Base-by-base conservation (phyloP, 2,329 filamentous ascomycete species). In the Scopulariopsis brevicaulis region DNA sequence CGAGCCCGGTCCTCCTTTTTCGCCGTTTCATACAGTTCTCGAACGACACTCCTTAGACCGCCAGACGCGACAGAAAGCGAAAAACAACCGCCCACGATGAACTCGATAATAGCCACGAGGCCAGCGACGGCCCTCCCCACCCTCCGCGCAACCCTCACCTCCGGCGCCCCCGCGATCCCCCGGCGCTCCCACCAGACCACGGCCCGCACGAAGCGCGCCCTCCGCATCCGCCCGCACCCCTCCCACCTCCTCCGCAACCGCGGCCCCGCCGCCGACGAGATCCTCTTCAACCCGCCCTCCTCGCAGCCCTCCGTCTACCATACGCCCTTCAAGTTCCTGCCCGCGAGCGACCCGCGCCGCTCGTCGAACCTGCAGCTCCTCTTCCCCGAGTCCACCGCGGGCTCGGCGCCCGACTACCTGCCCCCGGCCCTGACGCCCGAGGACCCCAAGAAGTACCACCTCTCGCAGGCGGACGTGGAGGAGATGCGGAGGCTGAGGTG, bases 281-380 rank as follows among this genome's bases (percentile, higher is more conserved):
- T 83, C 66, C 75, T 83, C 67, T 82, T 79, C 73, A 82, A 81
- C 71, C 80, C 80, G 48, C 80, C 80, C 28, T 71, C 78, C 18
- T 74, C 79, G 11, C 73, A 75, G 58, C 72, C 79, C 3, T 78
- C 80, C n/a, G 81, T 84, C 59, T 77, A 76, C 65, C 79, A 86
- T 71, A 86, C 83, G n/a, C 83, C 83, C 59, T 79, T 84, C 71
- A 80, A 83, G 67, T 86, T 86, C 71, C 77, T 86, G 34, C 83
- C 83, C 57, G 76, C 74, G 55, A 69, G 66, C 62, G 81, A 84
- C 65, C 78, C 80, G 18, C 77, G 80, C 53, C 77, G 80, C 32
- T 70, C 72, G 56, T 74, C 75, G 53, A 75, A 78, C 67, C 70
- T 80, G 48, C 69, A 72, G 18, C 67, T 73, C 48, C 74, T 81